Base-by-base conservation (phyloP, 352 stramenopile genomes). In the Globisporangium spinosum region DNA sequence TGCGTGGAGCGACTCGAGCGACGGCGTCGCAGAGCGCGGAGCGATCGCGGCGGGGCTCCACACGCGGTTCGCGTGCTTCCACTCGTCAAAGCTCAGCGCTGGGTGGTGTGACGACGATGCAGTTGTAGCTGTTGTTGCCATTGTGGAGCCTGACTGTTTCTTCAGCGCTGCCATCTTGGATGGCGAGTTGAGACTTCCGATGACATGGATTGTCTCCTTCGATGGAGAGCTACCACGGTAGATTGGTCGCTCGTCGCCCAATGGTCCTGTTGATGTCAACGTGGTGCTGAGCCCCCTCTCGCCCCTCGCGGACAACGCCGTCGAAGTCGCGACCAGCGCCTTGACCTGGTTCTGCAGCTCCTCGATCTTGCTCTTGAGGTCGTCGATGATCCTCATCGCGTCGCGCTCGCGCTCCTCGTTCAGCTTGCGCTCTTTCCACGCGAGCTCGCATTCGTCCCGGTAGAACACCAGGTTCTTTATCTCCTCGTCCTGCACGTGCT, bases 381-480 rank as follows among this genome's bases (percentile, higher is more conserved):
- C 79, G 45, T 91, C 83, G 59, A 91, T 89, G 71, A 91, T 88
- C 25, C 68, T 64, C 75, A 89, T 79, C 6, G 83, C 81, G 63
- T 89, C 77, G 13, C 73, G 77, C 65, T 91, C 83, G 35, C 83
- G 76, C 56, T 86, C 80, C 60, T 88, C 77, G 43, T 79, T 82
- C 25, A 88, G n/a, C 1, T 70, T 70, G 38, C 75, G 79, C 62
- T 87, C 79, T 55, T 82, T 84, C 81, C 83, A 91, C 12, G 80
- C 80, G 59, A 85, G 70, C 54, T 91, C 79, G 58, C 83, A 91
- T 62, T 91, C 83, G n/a, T 91, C 81, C 8, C 83, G 77, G 49
- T 91, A 91, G 73, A 86, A 91, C 3, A 79, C 53, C 17, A 91
- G 70, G 64, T 83, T 89, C 57, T 88, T 88, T 75, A 88, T 80